These are phyloP conservation scores for Astrothelium subdiscretum DNA, from an alignment of 495 filamentous ascomycete genomes.

Conservation along the genomic window DNA sequence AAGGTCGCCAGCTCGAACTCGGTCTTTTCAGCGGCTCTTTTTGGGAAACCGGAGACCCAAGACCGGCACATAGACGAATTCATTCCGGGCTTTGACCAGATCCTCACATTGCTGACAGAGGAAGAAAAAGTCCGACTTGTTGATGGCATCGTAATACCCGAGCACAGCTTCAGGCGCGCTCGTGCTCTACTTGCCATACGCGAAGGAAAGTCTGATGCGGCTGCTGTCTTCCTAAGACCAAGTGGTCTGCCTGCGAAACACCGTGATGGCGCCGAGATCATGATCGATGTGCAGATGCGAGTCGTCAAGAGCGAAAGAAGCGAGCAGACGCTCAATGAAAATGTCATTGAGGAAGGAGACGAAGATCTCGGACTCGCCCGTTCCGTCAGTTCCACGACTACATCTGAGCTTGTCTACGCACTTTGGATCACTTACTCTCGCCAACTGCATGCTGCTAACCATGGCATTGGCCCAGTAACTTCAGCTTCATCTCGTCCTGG, in stretches of 20 bases:
- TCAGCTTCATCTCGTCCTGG: conserved; percentile 46
- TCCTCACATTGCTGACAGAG: conserved; percentile 67
- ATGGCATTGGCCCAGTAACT: conserved; percentile 43
- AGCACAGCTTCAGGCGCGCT: conserved; percentile 88
- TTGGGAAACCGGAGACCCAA: conserved; percentile 74
- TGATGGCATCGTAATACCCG: conserved; percentile 94
- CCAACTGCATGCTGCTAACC: conserved; percentile 65
- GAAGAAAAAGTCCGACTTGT: conserved; percentile 72
- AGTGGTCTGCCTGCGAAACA: conserved; percentile 76
- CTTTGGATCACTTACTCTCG: conserved; percentile 95
- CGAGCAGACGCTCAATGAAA: conserved; percentile 29
- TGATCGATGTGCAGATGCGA: conserved; percentile 89
- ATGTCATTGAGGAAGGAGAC: conserved; percentile 40
- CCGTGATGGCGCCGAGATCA: conserved; percentile 79
- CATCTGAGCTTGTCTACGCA: conserved; percentile 80
- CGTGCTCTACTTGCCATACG: conserved; percentile 69
- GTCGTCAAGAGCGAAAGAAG: conserved; percentile 78
- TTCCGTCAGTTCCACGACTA: conserved; percentile 32
- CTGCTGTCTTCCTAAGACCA: conserved; percentile 63
- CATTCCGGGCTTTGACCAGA: conserved; percentile 76
- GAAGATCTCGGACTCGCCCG: conserved; percentile 27
- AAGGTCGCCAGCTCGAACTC: conserved; percentile 85
- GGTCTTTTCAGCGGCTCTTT: conserved; percentile 83
- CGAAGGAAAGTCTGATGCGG: conserved; percentile 66
- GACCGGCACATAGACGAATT: conserved; percentile 66